phyloP scores from a whole-genome alignment of 345 rosid genomes.

The Heritiera littoralis region DNA sequence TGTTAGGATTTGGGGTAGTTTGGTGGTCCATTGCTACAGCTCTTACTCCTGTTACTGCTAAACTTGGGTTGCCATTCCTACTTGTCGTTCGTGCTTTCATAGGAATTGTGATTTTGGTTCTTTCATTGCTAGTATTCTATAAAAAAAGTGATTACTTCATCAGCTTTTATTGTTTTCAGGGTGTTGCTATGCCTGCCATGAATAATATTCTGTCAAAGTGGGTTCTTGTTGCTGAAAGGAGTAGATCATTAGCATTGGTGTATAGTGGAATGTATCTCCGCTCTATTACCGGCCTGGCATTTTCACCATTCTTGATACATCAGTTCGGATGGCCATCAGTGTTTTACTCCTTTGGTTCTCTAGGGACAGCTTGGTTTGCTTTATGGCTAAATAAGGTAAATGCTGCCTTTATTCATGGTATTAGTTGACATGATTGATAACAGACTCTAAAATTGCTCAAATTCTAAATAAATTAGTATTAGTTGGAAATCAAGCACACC shows the following conservation, averaged over 20 bases:
- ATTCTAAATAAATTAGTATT: not conserved
- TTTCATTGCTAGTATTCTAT: not conserved
- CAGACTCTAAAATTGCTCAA: slow-evolving; percentile 5
- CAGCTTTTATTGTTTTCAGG: slow-evolving; percentile 41
- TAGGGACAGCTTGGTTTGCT: slow-evolving; percentile 81
- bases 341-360: slow-evolving; percentile 91
- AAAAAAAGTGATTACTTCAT: no score
- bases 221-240: slow-evolving; percentile 93
- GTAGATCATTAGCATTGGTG: slow-evolving; percentile 85
- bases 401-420: not conserved
- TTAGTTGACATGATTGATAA: slow-evolving; percentile 12
- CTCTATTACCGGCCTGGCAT: slow-evolving; percentile 87
- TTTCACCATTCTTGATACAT: slow-evolving; percentile 90
- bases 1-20: slow-evolving; percentile 82
- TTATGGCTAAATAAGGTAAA: slow-evolving; percentile 80
- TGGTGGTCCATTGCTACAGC: slow-evolving; percentile 95
- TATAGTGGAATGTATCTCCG: slow-evolving; percentile 97
- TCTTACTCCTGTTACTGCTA: slow-evolving; percentile 90
- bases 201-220: slow-evolving; percentile 88
- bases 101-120: slow-evolving; percentile 83
- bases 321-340: slow-evolving; percentile 94
- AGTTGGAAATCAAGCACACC: not conserved
- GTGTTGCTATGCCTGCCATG: slow-evolving; percentile 99
- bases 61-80: slow-evolving; percentile 79
- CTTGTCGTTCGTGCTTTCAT: slow-evolving; percentile 87